Conservation (phyloP, 2,329 filamentous ascomycete genomes). For the Ophiostoma sp. region DNA sequence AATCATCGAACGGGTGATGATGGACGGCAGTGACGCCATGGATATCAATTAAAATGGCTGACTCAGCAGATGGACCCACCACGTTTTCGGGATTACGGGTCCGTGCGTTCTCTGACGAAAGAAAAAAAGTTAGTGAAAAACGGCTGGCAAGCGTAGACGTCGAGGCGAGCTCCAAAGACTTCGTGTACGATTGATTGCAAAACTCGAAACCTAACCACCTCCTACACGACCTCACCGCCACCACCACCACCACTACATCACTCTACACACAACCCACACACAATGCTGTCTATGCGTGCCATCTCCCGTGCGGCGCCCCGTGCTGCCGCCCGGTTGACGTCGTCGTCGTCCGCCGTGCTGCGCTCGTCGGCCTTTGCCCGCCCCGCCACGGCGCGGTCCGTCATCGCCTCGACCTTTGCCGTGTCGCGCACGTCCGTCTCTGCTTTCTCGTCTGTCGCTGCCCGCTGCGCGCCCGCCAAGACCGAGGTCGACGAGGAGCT, state of each 20-base stretch:
- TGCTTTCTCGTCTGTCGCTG: constrained; percentile 45
- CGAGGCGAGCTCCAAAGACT: not conserved
- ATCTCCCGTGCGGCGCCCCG: constrained; percentile 63
- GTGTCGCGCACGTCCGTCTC: constrained; percentile 26
- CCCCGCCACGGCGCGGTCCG: constrained; percentile 31
- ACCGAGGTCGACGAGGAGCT: constrained; percentile 70
- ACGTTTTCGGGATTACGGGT: not conserved
- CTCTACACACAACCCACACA: constrained; percentile 29
- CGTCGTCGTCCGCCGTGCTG: not conserved
- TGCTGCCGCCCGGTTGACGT: constrained; percentile 50
- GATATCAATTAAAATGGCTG: not conserved
- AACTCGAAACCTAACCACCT: not conserved
- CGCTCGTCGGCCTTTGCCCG: not conserved
- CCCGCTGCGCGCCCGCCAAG: constrained; percentile 38
- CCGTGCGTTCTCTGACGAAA: not conserved
- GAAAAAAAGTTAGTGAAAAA: constrained; percentile 1
- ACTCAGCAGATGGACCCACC: not conserved
- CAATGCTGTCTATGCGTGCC: constrained; percentile 65
- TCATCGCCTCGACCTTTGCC: constrained; percentile 32
- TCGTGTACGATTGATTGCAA: not conserved
- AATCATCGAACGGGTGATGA: not conserved
- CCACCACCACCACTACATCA: not conserved
- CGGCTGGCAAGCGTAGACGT: not conserved
- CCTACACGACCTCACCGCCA: not conserved
- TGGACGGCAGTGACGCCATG: not conserved